Conservation (phyloP, 345 rosid species). For the Ceriops decandra region DNA sequence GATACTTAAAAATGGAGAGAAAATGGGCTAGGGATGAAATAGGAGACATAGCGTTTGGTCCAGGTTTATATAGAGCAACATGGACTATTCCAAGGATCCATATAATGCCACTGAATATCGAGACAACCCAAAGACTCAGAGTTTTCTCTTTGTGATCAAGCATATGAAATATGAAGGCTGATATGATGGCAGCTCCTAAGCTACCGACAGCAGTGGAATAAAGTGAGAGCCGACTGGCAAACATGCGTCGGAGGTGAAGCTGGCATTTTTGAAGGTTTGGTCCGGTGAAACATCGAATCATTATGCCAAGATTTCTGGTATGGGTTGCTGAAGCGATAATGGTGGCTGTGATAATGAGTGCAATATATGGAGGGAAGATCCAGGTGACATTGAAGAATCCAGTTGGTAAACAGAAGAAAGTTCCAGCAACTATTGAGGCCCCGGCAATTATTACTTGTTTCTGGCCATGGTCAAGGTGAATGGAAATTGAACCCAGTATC, state of each 20-base stretch:
- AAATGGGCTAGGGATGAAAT: constrained; percentile 22
- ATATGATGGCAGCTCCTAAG: constrained; percentile 46
- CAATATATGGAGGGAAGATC: constrained; percentile 48
- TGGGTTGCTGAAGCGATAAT: constrained; percentile 43
- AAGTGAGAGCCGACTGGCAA: constrained; percentile 56
- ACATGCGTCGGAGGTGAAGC: constrained; percentile 30
- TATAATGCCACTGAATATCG: constrained; percentile 55
- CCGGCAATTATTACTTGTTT: constrained; percentile 34
- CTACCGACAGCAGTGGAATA: constrained; percentile 42
- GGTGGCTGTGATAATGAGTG: constrained; percentile 33
- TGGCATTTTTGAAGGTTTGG: constrained; percentile 21
- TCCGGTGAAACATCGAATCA: constrained; percentile 43
- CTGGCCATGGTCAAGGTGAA: constrained; percentile 37
- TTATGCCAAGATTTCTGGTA: constrained; percentile 49
- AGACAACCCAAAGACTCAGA: constrained; percentile 51
- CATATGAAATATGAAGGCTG: constrained; percentile 54
- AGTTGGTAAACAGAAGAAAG: constrained; percentile 48
- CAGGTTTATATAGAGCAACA: constrained; percentile 22
- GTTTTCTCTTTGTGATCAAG: constrained; percentile 28
- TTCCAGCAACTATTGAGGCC: constrained; percentile 46
- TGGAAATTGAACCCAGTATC: constrained; percentile 26
- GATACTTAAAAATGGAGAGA: constrained; percentile 38
- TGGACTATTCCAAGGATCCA: constrained; percentile 49
- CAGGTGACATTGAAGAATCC: constrained; percentile 42
- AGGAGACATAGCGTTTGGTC: constrained; percentile 12